Base-by-base conservation (phyloP, 148 eudicot species). In the Selenicereus undatus region DNA sequence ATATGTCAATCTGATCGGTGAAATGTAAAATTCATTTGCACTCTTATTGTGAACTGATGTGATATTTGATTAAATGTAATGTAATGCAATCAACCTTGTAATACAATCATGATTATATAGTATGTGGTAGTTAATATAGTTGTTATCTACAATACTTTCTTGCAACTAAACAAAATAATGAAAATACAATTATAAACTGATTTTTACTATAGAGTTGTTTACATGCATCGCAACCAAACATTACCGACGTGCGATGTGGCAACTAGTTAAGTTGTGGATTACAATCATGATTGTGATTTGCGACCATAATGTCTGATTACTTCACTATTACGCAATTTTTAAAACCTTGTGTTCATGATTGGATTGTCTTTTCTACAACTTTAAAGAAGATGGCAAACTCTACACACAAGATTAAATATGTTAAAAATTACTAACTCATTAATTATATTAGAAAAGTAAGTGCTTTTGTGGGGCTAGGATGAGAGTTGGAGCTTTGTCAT, bases 271-370 rank as follows among this genome's bases (percentile, higher is more conserved):
- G 75, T 45, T 76, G 81, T 85, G 86, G 84, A 76, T 82, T 79
- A 73, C 79, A 84, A 64, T 73, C 79, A 87, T 87, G 76, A 81
- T 78, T 78, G 65, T 11, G 12, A 39, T 64, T 43, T 82, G 74
- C 74, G 45, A 78, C 48, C 36, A 69, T 78, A 64, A 62, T 73
- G 54, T 68, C 79, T 83, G 13, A 83, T 75, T 68, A 36, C 60
- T 83, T 79, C 32, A 64, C 36, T 22, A 50, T 58, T 71, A 71
- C 11, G 1, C 21, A 51, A 70, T 52, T 75, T 51, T 54, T 20
- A 70, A 71, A 36, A 39, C 62, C 69, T 73, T 21, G 22, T 78
- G 78, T 72, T 62, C 73, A 82, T 77, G 77, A 78, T 39, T 78
- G 78, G 74, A 74, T 11, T 66, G 20, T 36, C 26, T 18, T 79